Evolutionary conservation across 2,329 filamentous ascomycete species (phyloP), one percentile per base, ranked within the genome.

Genomic region (Colletotrichum melonis): DNA sequence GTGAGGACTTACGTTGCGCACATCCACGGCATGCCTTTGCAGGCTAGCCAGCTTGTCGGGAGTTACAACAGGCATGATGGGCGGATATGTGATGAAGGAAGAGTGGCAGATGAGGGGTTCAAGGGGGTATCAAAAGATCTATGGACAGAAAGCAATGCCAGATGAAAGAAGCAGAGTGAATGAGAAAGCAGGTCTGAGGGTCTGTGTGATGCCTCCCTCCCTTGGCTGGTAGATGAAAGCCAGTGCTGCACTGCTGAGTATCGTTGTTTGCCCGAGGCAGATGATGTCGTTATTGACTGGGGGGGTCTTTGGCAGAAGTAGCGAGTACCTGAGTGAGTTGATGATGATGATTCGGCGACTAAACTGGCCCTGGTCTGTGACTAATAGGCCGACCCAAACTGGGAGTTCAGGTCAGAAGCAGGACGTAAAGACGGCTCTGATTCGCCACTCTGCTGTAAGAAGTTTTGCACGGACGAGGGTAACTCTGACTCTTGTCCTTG

Each of bases 1-100:
- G 7, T 30, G 22, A 52, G 26, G 6, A 82, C 90, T 82, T 88
- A 97, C 95, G 89, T 99, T 99, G 87, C 97, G 91, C 81, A 99
- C 93, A 83, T 95, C 94, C 76, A 95, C 91, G 78, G 95, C 91
- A 81, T 95, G 93, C 82, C 92, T 91, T 87, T 99, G 97, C 78
- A 99, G 91, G 83, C 92, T 91, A 78, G 97, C 93, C 80, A 99
- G 91, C 88, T 97, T 95, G 78, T 98, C 94, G 76, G 95, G 92
- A 76, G 91, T 93, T 77, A 99, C 95, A 77, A 98, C 92, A 76
- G 97, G 96, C 97, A 99, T 99, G 73, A 32, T 49, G 59, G 42
- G 57, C 24, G 22, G 38, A 55, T 46, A 26, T 49, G 55, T 5
- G 7, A 35, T 62, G 5, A 9, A 35, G 6, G 22, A 62, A 58